Percentiles rank a stretch among this genome's conserved stretches.
Conservation (phyloP, 2,329 filamentous ascomycete species). For the Cordyceps cicadae region DNA sequence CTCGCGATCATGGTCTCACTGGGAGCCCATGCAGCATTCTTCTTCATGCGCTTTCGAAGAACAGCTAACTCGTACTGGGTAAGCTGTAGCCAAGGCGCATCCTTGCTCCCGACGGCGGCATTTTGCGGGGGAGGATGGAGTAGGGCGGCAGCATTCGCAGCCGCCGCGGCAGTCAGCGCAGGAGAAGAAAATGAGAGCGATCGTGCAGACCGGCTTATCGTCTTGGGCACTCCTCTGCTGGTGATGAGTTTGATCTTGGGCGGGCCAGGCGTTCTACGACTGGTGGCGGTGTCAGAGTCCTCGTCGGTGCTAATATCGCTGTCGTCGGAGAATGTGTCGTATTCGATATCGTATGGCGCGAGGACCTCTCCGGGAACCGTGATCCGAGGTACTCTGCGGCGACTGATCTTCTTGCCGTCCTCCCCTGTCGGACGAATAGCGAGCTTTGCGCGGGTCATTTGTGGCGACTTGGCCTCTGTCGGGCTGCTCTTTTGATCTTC, state of each 20-base stretch:
- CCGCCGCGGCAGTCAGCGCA: conserved; percentile 29
- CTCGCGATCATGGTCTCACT: conserved; percentile 80
- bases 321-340: conserved; percentile 47
- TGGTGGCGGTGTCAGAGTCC: conserved; percentile 34
- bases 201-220: conserved; percentile 32
- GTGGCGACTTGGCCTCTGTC: conserved; percentile 44
- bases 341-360: conserved; percentile 57
- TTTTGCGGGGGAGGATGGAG: conserved; percentile 53
- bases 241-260: conserved; percentile 44
- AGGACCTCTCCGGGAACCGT: conserved; percentile 59
- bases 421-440: conserved; percentile 35
- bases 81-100: conserved; percentile 58
- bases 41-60: conserved; percentile 81
- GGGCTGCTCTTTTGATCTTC: conserved; percentile 47
- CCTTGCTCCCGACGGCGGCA: conserved; percentile 47
- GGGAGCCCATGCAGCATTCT: conserved; percentile 78
- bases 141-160: conserved; percentile 32
- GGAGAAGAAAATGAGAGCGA: conserved; percentile 27
- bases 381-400: conserved; percentile 46
- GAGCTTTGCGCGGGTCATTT: conserved; percentile 41
- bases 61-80: conserved; percentile 58
- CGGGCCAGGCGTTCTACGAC: conserved; percentile 27
- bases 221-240: conserved; percentile 32
- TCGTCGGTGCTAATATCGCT: conserved; percentile 46
- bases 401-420: conserved; percentile 38